Base-by-base conservation (phyloP, 805 yeast genomes). In the Pichia californica region DNA sequence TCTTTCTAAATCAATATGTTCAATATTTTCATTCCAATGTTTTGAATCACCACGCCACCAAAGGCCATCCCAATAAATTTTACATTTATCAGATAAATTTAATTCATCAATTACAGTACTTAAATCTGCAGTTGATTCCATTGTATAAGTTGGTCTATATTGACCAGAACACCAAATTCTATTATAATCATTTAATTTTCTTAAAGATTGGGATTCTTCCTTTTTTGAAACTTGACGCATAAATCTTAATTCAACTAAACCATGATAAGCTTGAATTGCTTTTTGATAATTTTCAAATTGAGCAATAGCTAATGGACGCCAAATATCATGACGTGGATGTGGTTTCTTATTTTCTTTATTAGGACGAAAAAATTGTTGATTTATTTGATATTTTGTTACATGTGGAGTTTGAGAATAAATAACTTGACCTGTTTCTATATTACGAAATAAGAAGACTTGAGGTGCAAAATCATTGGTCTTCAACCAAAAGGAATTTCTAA, bases 261-360 rank as follows among this genome's bases (percentile, higher is more conserved):
- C 83, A 47, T 81, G 76, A 64, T 81, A 88, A 7, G 93, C 83
- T 34, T 80, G 77, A 14, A 78, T 76, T 2, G 95, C 86, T 34
- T 71, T 64, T 39, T 79, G 81, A 57, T 81, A 78, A 40, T 62
- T 62, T 31, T 70, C 69, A 51, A 84, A 76, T 49, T 77, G 77
- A 1, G 86, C 88, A 34, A 88, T 93, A 36, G 93, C 86, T 86
- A 91, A 77, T 41, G 89, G 74, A 54, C 91, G 73, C 97, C 97
- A 89, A 40, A 88, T 70, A 63, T 89, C 98, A 54, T 81, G 74
- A 66, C 98, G 79, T 53, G 79, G 70, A 31, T 77, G 68, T 4
- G 97, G 97, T 54, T 74, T 76, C 56, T 83, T 73, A 69, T 89
- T 88, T 59, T 86, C 83, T 94, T 95, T 86, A 69, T 88, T 86